Percentiles rank a stretch among this genome's conserved stretches.
Evolutionary conservation across 495 filamentous ascomycete species (phyloP).

Genomic region (Hypomontagnella submonticulosa): DNA sequence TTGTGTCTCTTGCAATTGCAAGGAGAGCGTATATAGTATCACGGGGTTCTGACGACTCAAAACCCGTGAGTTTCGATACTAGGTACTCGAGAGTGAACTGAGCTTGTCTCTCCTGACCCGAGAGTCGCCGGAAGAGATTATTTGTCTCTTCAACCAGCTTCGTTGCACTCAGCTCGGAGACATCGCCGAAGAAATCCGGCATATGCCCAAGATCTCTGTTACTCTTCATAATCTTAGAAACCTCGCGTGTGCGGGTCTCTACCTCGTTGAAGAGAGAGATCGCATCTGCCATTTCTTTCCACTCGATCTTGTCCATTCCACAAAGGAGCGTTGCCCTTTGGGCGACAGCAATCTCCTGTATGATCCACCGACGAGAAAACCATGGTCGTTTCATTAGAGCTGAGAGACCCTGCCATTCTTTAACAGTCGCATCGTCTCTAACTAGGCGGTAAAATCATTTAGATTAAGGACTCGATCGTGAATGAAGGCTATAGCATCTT

Average conservation of each 20-base stretch:
- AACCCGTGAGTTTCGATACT: slow-evolving; percentile 45
- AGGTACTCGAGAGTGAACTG: slow-evolving; percentile 47
- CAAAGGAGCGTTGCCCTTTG: slow-evolving; percentile 44
- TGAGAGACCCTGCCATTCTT: slow-evolving; percentile 40
- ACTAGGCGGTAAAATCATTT: slow-evolving; percentile 36
- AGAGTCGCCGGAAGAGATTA: slow-evolving; percentile 44
- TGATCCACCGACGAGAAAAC: slow-evolving; percentile 52
- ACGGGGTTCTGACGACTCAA: slow-evolving; percentile 45
- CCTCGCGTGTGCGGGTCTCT: slow-evolving; percentile 19
- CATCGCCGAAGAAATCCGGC: slow-evolving; percentile 42
- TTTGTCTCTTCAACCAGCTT: slow-evolving; percentile 50
- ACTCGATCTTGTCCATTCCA: slow-evolving; percentile 41
- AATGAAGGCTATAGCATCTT: slow-evolving; percentile 21
- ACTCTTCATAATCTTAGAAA: slow-evolving; percentile 7
- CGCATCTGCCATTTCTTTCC: slow-evolving; percentile 49
- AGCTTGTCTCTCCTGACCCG: slow-evolving; percentile 17
- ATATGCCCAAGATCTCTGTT: slow-evolving; percentile 22
- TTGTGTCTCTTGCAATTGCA: slow-evolving; percentile 46
- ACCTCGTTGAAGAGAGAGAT: slow-evolving; percentile 44
- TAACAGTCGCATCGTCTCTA: slow-evolving; percentile 13
- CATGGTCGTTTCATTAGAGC: slow-evolving; percentile 46
- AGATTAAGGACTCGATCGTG: slow-evolving; percentile 29
- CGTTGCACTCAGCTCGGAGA: slow-evolving; percentile 49
- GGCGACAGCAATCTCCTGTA: slow-evolving; percentile 55
- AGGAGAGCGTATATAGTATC: slow-evolving; percentile 50